Base-by-base conservation (phyloP, 2,329 filamentous ascomycete genomes). In the Aspergillus sp. region DNA sequence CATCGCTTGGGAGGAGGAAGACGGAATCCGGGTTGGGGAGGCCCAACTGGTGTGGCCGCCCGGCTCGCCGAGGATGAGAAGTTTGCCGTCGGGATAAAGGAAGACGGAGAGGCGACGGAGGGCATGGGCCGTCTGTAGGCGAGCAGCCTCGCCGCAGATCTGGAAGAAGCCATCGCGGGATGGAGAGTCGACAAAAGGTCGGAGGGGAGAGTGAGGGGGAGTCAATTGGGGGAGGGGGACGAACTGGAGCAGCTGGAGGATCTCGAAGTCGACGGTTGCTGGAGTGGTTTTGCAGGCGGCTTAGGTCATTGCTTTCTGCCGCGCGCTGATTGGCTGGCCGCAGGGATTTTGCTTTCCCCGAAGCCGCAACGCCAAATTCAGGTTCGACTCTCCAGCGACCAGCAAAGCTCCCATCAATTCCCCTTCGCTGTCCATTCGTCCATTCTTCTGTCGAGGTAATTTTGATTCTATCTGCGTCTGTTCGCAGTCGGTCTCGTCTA, bases 21-120 rank as follows among this genome's bases (percentile, higher is more conserved):
- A 67, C 95, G 87, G 84, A 96, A 97, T 64, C 88, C 87, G 66
- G 87, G 80, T 57, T 91, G 90, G 65, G 91, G 91, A 66, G 90
- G 87, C 49, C 93, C 91, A 64, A 84, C 82, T 63, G 91, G 91
- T 48, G 90, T 81, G 69, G 84, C 84, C 72, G 79, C 76, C 69
- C 81, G 80, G 64, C 72, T 87, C 65, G 89, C 86, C 66, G 81
- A 83, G 66, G 84, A 85, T 61, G 84, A 87, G 80, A 88, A 88
- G 76, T 81, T 78, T 77, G 81, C 80, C 74, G 79, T 79, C 67
- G 80, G 77, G 77, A 76, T 65, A 65, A 76, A 66, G 48, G 70
- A 68, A 63, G 70, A 66, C 17, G 72, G 69, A 48, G 70, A 65
- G 58, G 70, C 60, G 51, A 66, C 55, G 58, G 59, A 62, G 58